Base-by-base conservation (phyloP, 2,329 filamentous ascomycete species). In the Berkeleyomyces rouxiae region DNA sequence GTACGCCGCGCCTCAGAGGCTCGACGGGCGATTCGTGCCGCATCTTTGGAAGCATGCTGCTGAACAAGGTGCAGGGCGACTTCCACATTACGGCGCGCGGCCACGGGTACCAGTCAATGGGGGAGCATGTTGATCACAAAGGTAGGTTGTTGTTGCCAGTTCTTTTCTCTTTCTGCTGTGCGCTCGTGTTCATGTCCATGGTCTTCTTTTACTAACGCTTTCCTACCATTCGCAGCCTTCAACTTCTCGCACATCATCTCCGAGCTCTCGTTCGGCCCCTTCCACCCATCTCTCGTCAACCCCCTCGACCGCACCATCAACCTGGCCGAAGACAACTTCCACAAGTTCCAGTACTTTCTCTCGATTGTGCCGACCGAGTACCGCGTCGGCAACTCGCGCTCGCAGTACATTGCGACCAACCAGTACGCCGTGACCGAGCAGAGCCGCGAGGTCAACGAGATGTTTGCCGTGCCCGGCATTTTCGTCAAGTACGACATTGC, bases 401-500 rank as follows among this genome's bases (percentile, higher is more conserved):
- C 69, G 7, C 59, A 66, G 23, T 72, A 74, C 40, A 81, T 82
- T 69, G 85, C 84, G 61, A 97, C 93, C 13, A 99, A 99, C 78
- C 93, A 99, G 74, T 99, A 99, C 77, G 93, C 92, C 65, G 93
- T 96, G 0, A 97, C 91, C 0, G 89, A 91, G 71, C 91, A 97
- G 77, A 86, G 82, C 68, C 82, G 85, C 69, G 75, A 78, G 43
- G 80, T 95, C 49, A 77, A 79, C 62, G 87, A 95, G 69, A 83
- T 78, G 68, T 59, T 61, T 46, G 76, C 77, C 64, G 82, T 96
- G 0, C 93, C 93, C 0, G 93, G 93, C 40, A 84, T 99, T 66
- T 99, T 97, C 72, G 88, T 99, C 81, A 99, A 97, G 77, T 99
- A 95, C 75, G 92, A 97, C 72, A 96, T 99, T 68, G 93, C 99